Base-by-base conservation (phyloP, 2,329 filamentous ascomycete genomes). In the Myriangium duriaei region DNA sequence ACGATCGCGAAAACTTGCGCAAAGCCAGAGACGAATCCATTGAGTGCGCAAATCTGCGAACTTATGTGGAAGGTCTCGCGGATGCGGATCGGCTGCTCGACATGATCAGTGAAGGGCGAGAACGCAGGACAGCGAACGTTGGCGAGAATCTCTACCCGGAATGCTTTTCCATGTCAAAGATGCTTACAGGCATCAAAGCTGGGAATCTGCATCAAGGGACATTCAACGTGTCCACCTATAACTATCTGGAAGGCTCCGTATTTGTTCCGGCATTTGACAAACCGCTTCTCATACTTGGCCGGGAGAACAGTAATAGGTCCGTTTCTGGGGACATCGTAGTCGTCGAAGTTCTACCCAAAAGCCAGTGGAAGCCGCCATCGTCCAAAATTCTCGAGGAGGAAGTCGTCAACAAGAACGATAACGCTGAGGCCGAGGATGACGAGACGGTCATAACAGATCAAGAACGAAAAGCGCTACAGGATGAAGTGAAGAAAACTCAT, bases 311-410 rank as follows among this genome's bases (percentile, higher is more conserved):
- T 66, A 98, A 96, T 61, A 75, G 91, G 48, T 78, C 88, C 15
- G 79, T 98, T 13, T 84, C 91, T 43, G 88, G 88, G 14, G 91
- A 98, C 59, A 65, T 91, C 9, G 87, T 95, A 1, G 87, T 95
- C 2, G 81, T 98, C 11, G 87, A 98, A 59, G 74, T 98, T 3
- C 67, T 98, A 2, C 86, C 91, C 0, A 82, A 87, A 57, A 85
- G 94, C 40, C 88, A 95, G 58, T 98, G 91, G 91, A 96, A 95
- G 61, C 79, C 81, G 32, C 87, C 91, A 1, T 96, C 88, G 2
- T 88, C 84, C 3, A 93, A 93, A 58, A 88, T 98, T 33, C 79
- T 98, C 19, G 91, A 98, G 48, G 91, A 98, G 57, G 88, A 95
- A 49, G 73, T 79, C 1, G 67, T 96, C 28, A 94, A 86, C 38